These are phyloP conservation scores for Periglandula ipomoeae DNA, from an alignment of 2,329 filamentous ascomycete species.

Conservation along the genomic window DNA sequence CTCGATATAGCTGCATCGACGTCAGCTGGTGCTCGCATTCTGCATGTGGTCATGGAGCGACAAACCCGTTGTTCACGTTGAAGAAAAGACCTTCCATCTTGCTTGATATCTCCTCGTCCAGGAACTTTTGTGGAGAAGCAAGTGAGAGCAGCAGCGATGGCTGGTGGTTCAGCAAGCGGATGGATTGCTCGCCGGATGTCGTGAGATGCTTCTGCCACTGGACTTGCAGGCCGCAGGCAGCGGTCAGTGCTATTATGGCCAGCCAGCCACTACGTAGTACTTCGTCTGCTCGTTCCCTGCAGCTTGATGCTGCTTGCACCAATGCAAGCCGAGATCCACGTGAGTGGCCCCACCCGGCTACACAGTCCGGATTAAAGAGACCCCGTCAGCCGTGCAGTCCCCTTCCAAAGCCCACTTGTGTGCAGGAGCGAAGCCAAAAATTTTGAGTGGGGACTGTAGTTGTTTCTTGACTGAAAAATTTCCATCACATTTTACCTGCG, in stretches of 20 bases:
- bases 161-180: not conserved
- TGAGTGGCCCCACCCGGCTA: constrained; percentile 11
- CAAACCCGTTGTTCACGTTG: constrained; percentile 87
- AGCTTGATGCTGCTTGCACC: not conserved
- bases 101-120: not conserved
- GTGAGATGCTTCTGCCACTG: not conserved
- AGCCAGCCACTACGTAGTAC: not conserved
- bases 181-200: not conserved
- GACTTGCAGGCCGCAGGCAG: not conserved
- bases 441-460: constrained; percentile 27
- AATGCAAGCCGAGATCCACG: constrained; percentile 9
- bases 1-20: constrained; percentile 69
- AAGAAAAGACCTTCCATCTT: constrained; percentile 86
- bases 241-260: not conserved
- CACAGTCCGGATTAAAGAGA: constrained; percentile 17
- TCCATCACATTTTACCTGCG: constrained; percentile 26
- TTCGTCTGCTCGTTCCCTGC: not conserved
- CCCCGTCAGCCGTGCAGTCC: constrained; percentile 7
- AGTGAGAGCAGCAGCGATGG: not conserved
- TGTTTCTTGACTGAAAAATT: constrained; percentile 32
- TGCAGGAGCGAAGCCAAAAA: constrained; percentile 25
- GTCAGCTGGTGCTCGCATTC: constrained; percentile 21
- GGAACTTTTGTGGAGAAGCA: not conserved
- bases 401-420: constrained; percentile 16
- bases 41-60: constrained; percentile 10